A percentile compares a stretch with the other conserved stretches of the same genome.
These are phyloP conservation scores for Scleroderma citrinum DNA, from an alignment of 768 basidiomycete species.

Conservation along the genomic window DNA sequence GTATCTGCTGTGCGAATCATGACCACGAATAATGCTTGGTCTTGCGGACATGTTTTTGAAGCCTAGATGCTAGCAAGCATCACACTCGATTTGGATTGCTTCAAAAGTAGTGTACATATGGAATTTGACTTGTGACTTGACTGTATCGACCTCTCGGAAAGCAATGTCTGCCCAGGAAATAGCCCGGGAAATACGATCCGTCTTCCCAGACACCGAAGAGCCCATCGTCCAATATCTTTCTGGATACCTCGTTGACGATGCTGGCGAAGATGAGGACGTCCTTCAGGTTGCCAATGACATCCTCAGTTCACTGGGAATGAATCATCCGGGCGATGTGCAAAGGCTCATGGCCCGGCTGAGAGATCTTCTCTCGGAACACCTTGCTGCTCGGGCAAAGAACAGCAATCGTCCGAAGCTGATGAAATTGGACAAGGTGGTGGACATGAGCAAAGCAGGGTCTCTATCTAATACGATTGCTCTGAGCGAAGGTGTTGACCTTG, in stretches of 20 bases:
- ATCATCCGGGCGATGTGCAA: constrained; percentile 51
- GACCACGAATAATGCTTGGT: too few relatives aligned
- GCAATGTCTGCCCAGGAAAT: constrained; percentile 68
- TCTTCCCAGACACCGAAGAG: constrained; percentile 75
- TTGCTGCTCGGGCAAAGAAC: constrained; percentile 51
- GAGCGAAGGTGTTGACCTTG: constrained; percentile 79
- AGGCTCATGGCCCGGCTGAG: constrained; percentile 61
- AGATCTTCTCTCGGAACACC: constrained; percentile 58
- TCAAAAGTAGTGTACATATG: too few relatives aligned
- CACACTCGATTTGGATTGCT: too few relatives aligned
- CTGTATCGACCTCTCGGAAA: too few relatives aligned
- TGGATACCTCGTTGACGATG: constrained; percentile 86
- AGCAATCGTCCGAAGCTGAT: constrained; percentile 60
- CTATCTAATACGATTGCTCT: constrained; percentile 78
- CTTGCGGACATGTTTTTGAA: too few relatives aligned
- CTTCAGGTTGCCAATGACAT: constrained; percentile 70
- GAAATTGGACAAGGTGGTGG: constrained; percentile 82
- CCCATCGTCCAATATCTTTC: constrained; percentile 80
- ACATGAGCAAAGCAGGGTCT: constrained; percentile 73
- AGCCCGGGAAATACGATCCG: constrained; percentile 68
- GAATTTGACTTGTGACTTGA: too few relatives aligned
- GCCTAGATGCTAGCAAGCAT: too few relatives aligned
- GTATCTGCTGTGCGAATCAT: too few relatives aligned
- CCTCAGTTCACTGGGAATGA: constrained; percentile 70
- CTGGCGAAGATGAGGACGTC: constrained; percentile 83